Evolutionary conservation across 352 stramenopile species (phyloP).

Genomic region (Phytophthora boehmeriae): DNA sequence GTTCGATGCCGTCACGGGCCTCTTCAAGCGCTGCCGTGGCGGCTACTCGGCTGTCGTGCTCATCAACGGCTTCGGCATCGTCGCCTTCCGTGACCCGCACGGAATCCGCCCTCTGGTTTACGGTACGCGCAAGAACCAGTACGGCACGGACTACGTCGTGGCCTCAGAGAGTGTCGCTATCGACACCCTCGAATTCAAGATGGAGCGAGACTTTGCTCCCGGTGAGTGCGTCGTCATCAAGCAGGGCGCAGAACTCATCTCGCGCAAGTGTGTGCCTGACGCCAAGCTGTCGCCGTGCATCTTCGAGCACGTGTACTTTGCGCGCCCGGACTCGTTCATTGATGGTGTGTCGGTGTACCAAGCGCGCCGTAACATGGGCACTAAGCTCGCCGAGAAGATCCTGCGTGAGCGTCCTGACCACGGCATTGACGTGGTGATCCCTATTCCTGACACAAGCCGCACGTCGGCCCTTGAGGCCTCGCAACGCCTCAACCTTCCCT

Average conservation of each 20-base stretch:
- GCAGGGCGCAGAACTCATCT: constrained; percentile 86
- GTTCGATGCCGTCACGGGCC: constrained; percentile 89
- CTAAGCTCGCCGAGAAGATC: constrained; percentile 97
- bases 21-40: constrained; percentile 96
- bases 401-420: constrained; percentile 91
- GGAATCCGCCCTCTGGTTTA: constrained; percentile 98
- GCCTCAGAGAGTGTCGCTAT: constrained; percentile 98
- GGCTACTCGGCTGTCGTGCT: constrained; percentile 97
- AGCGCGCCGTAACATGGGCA: constrained; percentile 97
- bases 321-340: constrained; percentile 98
- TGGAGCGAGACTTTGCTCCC: constrained; percentile 95
- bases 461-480: constrained; percentile 95
- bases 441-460: constrained; percentile 98
- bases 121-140: constrained; percentile 83
- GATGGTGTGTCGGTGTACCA: constrained; percentile 99
- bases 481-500: constrained; percentile 89
- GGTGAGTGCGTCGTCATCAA: constrained; percentile 97
- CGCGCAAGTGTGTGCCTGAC: constrained; percentile 78
- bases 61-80: constrained; percentile 97
- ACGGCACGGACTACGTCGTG: constrained; percentile 94
- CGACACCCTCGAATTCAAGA: constrained; percentile 97
- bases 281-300: constrained; percentile 95
- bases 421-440: constrained; percentile 98
- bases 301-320: constrained; percentile 99
- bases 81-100: constrained; percentile 98